phyloP scores from a whole-genome alignment of 2,329 filamentous ascomycete genomes.

The Cucurbitaria berberidis region DNA sequence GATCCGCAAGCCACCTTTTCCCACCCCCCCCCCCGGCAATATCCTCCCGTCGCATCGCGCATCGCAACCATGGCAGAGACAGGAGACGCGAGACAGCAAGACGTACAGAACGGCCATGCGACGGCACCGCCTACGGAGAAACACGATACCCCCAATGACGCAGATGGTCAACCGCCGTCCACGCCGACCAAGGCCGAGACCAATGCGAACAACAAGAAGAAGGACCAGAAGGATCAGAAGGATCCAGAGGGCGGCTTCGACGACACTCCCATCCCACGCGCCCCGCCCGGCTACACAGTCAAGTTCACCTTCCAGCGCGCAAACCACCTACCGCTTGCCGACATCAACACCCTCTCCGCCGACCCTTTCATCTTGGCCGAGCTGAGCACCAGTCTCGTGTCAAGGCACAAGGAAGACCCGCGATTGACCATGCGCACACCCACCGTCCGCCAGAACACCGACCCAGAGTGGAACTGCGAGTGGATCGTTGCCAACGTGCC shows the following conservation, averaged over 20 bases:
- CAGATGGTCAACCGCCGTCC: conserved; percentile 18
- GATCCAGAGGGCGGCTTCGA: conserved; percentile 80
- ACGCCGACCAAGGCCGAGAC: conserved; percentile 36
- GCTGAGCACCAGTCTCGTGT: conserved; percentile 72
- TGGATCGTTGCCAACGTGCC: conserved; percentile 92
- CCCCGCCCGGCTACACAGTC: conserved; percentile 80
- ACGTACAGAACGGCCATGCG: conserved; percentile 18
- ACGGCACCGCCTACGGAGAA: conserved; percentile 16
- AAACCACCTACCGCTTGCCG: conserved; percentile 79
- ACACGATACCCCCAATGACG: conserved; percentile 11
- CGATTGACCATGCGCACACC: conserved; percentile 74
- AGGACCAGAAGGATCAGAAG: too few species aligned
- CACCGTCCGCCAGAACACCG: conserved; percentile 73
- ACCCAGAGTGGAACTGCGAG: conserved; percentile 81
- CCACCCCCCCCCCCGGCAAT: not conserved
- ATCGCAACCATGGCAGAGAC: conserved; percentile 19
- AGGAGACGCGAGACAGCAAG: conserved; percentile 12
- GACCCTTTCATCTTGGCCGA: conserved; percentile 84
- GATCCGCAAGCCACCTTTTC: not conserved
- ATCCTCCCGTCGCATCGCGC: conserved; percentile 11
- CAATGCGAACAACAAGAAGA: conserved; percentile 36
- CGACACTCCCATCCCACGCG: conserved; percentile 74
- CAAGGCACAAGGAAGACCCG: conserved; percentile 85
- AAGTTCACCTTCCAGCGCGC: conserved; percentile 85
- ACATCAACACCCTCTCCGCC: conserved; percentile 76